Percentiles rank a stretch among this genome's conserved stretches.
Evolutionary conservation across 2,329 filamentous ascomycete species (phyloP).

Genomic region (Claviceps pazoutovae): DNA sequence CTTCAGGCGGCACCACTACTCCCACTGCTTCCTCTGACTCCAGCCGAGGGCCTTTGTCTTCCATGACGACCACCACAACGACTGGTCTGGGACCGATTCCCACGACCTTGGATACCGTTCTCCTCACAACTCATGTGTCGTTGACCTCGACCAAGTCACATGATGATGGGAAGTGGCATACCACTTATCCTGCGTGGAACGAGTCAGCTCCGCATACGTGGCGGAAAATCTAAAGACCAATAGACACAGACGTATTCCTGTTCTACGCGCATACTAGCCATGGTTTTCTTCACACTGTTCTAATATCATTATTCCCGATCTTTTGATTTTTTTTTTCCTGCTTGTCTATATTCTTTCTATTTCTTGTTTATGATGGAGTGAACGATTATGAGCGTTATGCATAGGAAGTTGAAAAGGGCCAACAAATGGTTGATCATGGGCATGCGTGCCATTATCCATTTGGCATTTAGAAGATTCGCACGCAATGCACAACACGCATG

Average conservation of each 20-base stretch:
- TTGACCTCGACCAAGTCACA: constrained; percentile 16
- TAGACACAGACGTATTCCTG: no score
- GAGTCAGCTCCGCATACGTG: constrained; percentile 14
- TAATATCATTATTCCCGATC: not conserved
- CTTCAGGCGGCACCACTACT: not conserved
- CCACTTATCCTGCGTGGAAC: constrained; percentile 31
- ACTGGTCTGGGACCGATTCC: no score
- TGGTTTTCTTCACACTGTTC: not conserved
- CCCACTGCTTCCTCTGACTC: not conserved
- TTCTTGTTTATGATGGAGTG: no score
- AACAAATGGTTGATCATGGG: not conserved
- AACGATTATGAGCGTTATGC: no score
- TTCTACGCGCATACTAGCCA: not conserved
- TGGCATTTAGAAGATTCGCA: not conserved
- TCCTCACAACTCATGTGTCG: constrained; percentile 2
- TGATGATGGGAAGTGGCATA: constrained; percentile 33
- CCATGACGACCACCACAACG: not conserved
- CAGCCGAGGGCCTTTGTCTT: not conserved
- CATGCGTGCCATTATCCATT: not conserved
- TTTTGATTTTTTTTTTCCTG: not conserved
- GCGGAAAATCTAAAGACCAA: not conserved
- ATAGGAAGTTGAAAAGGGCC: no score
- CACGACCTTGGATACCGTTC: constrained; percentile 3
- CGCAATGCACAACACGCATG: not conserved
- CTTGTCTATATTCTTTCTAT: not conserved